phyloP scores from a whole-genome alignment of 352 stramenopile species.

The Phytophthora sp. region DNA sequence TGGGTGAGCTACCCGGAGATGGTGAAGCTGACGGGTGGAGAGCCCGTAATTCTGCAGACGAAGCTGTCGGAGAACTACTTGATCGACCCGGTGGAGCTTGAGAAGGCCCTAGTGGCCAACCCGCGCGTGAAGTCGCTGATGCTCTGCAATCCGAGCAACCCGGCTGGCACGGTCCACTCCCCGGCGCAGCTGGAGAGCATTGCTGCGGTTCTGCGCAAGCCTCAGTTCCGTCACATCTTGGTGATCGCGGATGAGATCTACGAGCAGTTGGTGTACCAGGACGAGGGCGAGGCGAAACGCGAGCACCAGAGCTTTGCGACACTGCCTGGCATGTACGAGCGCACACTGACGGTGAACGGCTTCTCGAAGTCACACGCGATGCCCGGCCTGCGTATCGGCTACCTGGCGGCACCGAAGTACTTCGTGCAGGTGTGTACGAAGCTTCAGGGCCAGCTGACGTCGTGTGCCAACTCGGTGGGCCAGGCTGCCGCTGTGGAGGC shows the following conservation, averaged over 20 bases:
- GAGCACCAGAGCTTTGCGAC: constrained; percentile 74
- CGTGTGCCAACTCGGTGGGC: constrained; percentile 92
- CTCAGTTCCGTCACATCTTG: constrained; percentile 75
- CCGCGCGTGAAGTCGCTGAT: constrained; percentile 91
- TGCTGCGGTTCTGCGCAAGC: constrained; percentile 58
- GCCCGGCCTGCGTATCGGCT: constrained; percentile 95
- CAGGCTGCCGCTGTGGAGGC: constrained; percentile 92
- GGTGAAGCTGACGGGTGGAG: constrained; percentile 89
- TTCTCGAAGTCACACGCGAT: constrained; percentile 98
- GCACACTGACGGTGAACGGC: constrained; percentile 95
- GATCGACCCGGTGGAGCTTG: constrained; percentile 81
- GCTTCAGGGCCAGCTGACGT: constrained; percentile 96
- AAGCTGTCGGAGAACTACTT: constrained; percentile 91
- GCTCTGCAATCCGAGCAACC: constrained; percentile 97
- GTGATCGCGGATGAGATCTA: constrained; percentile 97
- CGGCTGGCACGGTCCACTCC: constrained; percentile 86
- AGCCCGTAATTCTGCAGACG: constrained; percentile 93
- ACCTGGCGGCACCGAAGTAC: constrained; percentile 81
- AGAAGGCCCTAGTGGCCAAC: constrained; percentile 67
- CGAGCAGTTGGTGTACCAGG: constrained; percentile 93
- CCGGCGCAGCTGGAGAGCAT: constrained; percentile 58
- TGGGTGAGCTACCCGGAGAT: constrained; percentile 98
- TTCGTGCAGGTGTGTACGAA: constrained; percentile 91
- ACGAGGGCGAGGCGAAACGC: constrained; percentile 56
- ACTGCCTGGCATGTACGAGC: constrained; percentile 87